phyloP scores from a whole-genome alignment of 345 rosid species.

The Eucalyptus marginata region DNA sequence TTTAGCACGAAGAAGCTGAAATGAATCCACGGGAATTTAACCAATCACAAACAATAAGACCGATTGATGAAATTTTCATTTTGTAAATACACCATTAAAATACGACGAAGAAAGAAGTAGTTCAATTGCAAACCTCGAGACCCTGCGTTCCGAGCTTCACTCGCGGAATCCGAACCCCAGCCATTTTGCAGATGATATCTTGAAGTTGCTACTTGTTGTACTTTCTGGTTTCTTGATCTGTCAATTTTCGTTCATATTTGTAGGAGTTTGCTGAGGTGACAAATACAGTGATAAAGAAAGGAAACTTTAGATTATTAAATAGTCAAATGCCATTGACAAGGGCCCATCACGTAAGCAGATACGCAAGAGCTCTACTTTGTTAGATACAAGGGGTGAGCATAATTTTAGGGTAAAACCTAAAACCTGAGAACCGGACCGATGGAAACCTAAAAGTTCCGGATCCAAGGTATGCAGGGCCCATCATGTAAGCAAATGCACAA shows the following conservation, averaged over 20 bases:
- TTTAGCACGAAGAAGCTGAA: not conserved
- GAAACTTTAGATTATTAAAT: not conserved
- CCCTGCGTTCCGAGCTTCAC: constrained; percentile 4
- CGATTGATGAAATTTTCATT: not conserved
- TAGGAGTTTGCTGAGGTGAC: not conserved
- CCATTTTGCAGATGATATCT: not conserved
- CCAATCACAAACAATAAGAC: not conserved
- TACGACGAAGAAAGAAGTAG: not conserved
- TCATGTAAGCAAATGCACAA: not conserved
- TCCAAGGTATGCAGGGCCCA: not conserved
- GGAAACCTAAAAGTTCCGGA: no score
- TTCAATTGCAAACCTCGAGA: not conserved
- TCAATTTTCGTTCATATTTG: not conserved
- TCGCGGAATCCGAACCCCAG: not conserved
- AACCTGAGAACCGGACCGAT: not conserved
- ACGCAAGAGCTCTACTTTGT: not conserved
- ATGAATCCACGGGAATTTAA: not conserved
- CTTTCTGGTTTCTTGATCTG: not conserved
- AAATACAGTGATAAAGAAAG: not conserved
- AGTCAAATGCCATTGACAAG: not conserved
- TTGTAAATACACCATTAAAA: not conserved
- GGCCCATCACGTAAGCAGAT: not conserved
- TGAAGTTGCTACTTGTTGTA: not conserved
- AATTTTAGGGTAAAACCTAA: no score
- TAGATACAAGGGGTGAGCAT: no score